phyloP scores from a whole-genome alignment of 441 rosid genomes.

The Omphalea diandra region DNA sequence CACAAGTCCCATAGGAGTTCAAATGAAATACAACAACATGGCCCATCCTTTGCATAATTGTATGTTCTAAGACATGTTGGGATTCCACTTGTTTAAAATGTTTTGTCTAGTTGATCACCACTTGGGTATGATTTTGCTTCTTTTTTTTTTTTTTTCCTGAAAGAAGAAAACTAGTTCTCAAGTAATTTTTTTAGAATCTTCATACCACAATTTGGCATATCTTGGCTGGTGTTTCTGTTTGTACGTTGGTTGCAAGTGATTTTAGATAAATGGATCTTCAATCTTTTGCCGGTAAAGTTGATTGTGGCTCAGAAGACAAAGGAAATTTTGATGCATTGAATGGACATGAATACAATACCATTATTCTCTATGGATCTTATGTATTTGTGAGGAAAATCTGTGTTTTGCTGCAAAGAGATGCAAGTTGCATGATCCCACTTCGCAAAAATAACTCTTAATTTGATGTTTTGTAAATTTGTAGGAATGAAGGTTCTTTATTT shows the following conservation, averaged over 20 bases:
- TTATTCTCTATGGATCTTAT: not conserved
- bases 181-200: not conserved
- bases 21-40: conserved; percentile 39
- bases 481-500: not conserved
- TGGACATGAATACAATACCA: not conserved
- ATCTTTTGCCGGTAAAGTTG: not conserved
- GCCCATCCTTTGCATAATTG: conserved; percentile 22
- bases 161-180: not conserved
- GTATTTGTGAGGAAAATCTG: not conserved
- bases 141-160: no score
- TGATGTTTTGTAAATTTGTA: not conserved
- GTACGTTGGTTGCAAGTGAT: not conserved
- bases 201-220: not conserved
- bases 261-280: conserved; percentile 1
- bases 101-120: not conserved
- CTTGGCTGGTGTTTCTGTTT: not conserved
- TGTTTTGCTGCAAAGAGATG: not conserved
- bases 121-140: no score
- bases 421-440: no score
- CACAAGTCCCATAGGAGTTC: conserved; percentile 76
- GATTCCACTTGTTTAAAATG: not conserved
- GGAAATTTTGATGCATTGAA: not conserved
- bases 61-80: conserved; percentile 5
- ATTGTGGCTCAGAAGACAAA: conserved; percentile 2
- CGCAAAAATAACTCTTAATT: not conserved